Conservation (phyloP, 1,284 basidiomycete genomes). For the Leccinum subrobustum region DNA sequence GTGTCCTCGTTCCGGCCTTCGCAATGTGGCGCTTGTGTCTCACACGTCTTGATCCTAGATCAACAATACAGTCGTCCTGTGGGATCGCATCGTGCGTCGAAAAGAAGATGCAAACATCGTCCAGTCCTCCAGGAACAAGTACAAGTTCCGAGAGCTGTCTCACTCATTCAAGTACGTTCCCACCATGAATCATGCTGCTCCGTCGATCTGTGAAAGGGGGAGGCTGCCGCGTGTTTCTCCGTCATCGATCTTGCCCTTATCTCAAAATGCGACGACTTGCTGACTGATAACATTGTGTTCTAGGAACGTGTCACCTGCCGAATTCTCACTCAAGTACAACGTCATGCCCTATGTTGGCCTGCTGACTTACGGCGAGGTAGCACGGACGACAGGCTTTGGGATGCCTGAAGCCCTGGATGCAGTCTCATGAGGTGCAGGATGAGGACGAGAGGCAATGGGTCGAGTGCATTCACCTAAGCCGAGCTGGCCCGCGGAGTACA, state of each 20-base stretch:
- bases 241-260: constrained; percentile 22
- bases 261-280: constrained; percentile 3
- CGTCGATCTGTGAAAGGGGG: constrained; percentile 13
- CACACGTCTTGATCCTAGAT: constrained; percentile 44
- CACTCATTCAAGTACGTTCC: constrained; percentile 72
- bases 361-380: constrained; percentile 75
- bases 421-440: constrained; percentile 23
- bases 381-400: constrained; percentile 54
- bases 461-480: constrained; percentile 17
- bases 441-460: not conserved
- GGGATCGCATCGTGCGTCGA: constrained; percentile 85
- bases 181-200: constrained; percentile 1
- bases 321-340: constrained; percentile 84
- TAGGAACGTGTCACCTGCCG: constrained; percentile 64
- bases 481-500: constrained; percentile 19
- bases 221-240: constrained; percentile 22
- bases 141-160: constrained; percentile 78
- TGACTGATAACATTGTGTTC: constrained; percentile 20
- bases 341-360: constrained; percentile 87
- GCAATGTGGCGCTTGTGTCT: constrained; percentile 9
- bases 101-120: constrained; percentile 73
- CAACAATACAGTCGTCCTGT: constrained; percentile 82
- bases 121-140: constrained; percentile 68
- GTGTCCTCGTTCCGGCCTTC: constrained; percentile 6
- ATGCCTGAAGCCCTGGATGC: constrained; percentile 47